Base-by-base conservation (phyloP, 2,329 filamentous ascomycete genomes). In the Alternaria longipes region DNA sequence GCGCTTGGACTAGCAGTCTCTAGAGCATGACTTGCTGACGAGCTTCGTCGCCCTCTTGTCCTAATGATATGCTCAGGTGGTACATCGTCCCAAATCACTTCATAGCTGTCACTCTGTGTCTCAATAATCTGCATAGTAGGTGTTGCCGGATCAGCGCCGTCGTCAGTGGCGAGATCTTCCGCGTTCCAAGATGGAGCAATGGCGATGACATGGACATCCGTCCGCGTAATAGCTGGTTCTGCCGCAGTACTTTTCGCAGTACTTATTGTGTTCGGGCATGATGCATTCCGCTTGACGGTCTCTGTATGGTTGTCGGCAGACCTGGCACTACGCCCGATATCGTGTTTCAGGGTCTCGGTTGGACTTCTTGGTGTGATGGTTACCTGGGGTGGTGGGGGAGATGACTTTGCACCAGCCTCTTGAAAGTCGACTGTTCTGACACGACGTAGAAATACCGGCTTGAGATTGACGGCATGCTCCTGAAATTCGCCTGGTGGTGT, bases 121-220 rank as follows among this genome's bases (percentile, higher is more conserved):
- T 78, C 70, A 3, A 74, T 69, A 7, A 73, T 67, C 24, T 78
- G 76, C 68, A 74, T 77, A 2, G 71, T 78, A 0, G 75, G 72
- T 4, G 71, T 78, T n/a, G 66, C 66, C n/a, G 67, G 60, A 49
- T 71, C 65, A 5, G 54, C 46, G 26, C 28, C 45, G 12, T 45
- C 51, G 6, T 66, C 42, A 12, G 62, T 54, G 18, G 49, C 26
- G 3, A 34, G 11, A 6, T 57, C 55, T 1, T 52, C 56, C 2
- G 47, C 22, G 22, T 22, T 54, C 63, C 57, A 63, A 2, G 66
- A 64, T 5, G 73, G 72, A 16, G 73, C 56, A 34, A 73, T 67
- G 4, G 74, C 68, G 32, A 78, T 65, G 20, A 78, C 70, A 55
- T 79, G 76, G 3, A 79, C 75, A 59, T 77, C 75, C 1, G 77